Evolutionary conservation across 345 rosid species (phyloP).

Genomic region (Acer campestre): DNA sequence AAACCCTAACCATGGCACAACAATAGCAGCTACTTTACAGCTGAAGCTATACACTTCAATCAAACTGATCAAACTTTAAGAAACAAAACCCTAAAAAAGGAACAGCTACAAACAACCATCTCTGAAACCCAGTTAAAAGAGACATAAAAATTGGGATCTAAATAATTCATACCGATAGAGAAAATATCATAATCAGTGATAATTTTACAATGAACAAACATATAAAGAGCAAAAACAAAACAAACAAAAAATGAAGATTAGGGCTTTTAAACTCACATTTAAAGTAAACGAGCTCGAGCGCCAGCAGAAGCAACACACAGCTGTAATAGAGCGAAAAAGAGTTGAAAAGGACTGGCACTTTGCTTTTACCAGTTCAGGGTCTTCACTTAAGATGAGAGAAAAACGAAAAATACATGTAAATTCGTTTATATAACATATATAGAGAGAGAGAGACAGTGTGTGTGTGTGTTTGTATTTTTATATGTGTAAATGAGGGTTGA

Average conservation of each 20-base stretch:
- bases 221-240: not conserved
- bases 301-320: not conserved
- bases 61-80: not conserved
- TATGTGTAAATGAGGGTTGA: not conserved
- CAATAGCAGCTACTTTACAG: not conserved
- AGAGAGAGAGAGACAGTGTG: too few relatives aligned
- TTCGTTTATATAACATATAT: too few relatives aligned
- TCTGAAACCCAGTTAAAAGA: slow-evolving; percentile 3
- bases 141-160: slow-evolving; percentile 1
- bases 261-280: slow-evolving; percentile 19
- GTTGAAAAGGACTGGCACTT: not conserved
- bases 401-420: not conserved
- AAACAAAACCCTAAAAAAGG: not conserved
- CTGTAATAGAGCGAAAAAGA: not conserved
- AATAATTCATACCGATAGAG: not conserved
- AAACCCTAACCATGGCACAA: slow-evolving; percentile 13
- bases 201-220: not conserved
- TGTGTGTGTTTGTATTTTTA: not conserved
- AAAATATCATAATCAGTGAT: not conserved
- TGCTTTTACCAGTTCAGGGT: slow-evolving; percentile 5
- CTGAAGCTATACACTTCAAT: not conserved
- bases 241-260: not conserved
- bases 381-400: not conserved
- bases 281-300: not conserved
- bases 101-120: not conserved